Evolutionary conservation across 2,329 filamentous ascomycete species (phyloP).

Genomic region (Neofusicoccum kwambonambiense): DNA sequence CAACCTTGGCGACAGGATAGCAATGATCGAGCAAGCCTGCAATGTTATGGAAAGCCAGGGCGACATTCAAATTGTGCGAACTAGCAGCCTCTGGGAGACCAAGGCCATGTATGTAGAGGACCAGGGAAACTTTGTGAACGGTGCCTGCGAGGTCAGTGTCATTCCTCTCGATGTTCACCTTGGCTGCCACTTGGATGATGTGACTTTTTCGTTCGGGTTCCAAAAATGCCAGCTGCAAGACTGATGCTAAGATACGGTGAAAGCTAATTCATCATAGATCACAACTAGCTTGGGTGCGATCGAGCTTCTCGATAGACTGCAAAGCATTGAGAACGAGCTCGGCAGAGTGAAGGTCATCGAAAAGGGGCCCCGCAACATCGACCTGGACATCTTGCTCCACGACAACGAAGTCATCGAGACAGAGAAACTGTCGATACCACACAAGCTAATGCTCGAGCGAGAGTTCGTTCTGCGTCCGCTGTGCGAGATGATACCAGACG

Average conservation of each 20-base stretch:
- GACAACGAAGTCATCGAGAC: constrained; percentile 64
- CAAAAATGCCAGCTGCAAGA: too few species aligned
- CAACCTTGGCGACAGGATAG: constrained; percentile 83
- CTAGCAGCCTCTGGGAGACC: constrained; percentile 91
- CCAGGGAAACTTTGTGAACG: constrained; percentile 87
- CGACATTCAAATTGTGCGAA: constrained; percentile 72
- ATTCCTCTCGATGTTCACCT: not conserved
- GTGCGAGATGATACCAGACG: constrained; percentile 53
- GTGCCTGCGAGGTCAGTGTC: constrained; percentile 75
- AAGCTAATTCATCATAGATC: constrained; percentile 55
- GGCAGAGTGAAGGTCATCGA: constrained; percentile 82
- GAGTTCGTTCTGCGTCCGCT: constrained; percentile 92
- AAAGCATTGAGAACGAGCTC: constrained; percentile 76
- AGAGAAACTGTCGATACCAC: constrained; percentile 78
- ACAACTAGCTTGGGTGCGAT: constrained; percentile 75
- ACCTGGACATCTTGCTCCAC: constrained; percentile 89
- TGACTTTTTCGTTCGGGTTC: not conserved
- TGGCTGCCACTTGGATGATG: not conserved
- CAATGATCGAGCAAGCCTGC: constrained; percentile 82
- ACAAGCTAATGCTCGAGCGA: constrained; percentile 79
- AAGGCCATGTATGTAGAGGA: constrained; percentile 94
- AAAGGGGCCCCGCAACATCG: constrained; percentile 92
- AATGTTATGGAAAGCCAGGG: constrained; percentile 66
- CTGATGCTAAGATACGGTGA: too few species aligned
- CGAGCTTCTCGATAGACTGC: constrained; percentile 74